Base-by-base conservation (phyloP, 305 asterid genomes). In the Euphrasia arctica region DNA sequence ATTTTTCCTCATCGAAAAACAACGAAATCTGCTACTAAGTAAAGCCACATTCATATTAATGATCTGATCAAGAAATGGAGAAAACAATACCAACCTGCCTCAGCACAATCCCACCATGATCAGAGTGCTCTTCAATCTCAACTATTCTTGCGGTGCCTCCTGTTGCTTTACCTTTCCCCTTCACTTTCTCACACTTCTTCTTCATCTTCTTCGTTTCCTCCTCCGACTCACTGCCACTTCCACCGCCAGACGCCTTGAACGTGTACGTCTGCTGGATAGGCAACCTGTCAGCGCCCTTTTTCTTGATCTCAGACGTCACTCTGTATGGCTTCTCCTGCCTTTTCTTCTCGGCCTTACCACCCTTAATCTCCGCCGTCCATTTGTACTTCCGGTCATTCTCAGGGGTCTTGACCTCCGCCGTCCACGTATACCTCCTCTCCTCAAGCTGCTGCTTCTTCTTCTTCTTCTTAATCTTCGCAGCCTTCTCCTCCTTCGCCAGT, bases 401-500 rank as follows among this genome's bases (percentile, higher is more conserved):
- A 15, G 86, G 82, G 25, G 60, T 67, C 84, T 77, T 74, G 49
- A 85, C 76, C 89, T 85, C 95, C 4, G 94, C 75, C 62, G 89
- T 77, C 91, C 89, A 88, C 29, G 85, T 80, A 80, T 88, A 88
- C 82, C 80, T 85, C 82, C 85, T 69, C 67, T 79, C 87, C 27
- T 80, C 84, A n/a, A 60, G 60, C 69, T 60, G 67, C 62, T 71
- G 73, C 73, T 51, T 60, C 61, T 5, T 25, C 49, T 28, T 32
- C n/a, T 54, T 62, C 67, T 66, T 67, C 67, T 79, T 70, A 18
- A 18, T 18, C 22, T 18, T 18, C 13, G 78, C 84, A n/a, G 54
- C 58, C 69, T 64, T 67, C 67, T 79, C 77, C 67, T 66, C 73
- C 56, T 65, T 70, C 13, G 56, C 31, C 66, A 82, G 54, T 10